Base-by-base conservation (phyloP, 2,329 filamentous ascomycete genomes). In the Xylariomycetidae sp. region DNA sequence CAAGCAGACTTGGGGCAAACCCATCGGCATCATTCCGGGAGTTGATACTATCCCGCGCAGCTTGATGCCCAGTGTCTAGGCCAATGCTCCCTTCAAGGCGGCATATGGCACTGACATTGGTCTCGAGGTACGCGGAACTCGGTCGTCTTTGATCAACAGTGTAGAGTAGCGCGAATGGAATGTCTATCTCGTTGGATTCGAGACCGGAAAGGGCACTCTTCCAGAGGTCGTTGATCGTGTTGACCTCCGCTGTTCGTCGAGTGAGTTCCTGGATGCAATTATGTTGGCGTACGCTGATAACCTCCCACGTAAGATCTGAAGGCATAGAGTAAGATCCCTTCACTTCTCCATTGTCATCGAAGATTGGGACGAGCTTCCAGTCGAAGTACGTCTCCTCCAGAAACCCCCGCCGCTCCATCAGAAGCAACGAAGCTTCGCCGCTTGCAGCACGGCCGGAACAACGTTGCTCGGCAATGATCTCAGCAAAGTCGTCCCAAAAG, bases 291-390 rank as follows among this genome's bases (percentile, higher is more conserved):
- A 47, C 50, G 12, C 47, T 49, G 16, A 65, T 56, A 1, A 59
- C 57, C 10, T 63, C 56, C 17, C 48, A 44, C 3, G 63, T 65
- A 24, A 40, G 31, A 19, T 53, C 44, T 3, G 29, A 33, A 0
- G 46, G 42, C 19, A 43, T 46, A 2, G 42, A 42, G 20, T 52
- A 51, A 4, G 42, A 47, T 2, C 43, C 50, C 23, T 38, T 39
- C 4, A 57, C 57, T 25, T 65, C 53, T 10, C 60, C 53, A 14
- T 59, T 58, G 3, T 58, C 53, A 6, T 56, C 54, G 27, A 61
- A 58, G 12, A 66, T 38, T 5, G 64, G 64, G 6, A 58, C 53
- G 15, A 64, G 57, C 14, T 59, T 64, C 61, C 61, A 65, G n/a
- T 61, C 59, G 32, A 62, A 61, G 35, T 64, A 67, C 1, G 51